These are phyloP conservation scores for Seiridium cupressi DNA, from an alignment of 2,329 filamentous ascomycete species.

Conservation along the genomic window DNA sequence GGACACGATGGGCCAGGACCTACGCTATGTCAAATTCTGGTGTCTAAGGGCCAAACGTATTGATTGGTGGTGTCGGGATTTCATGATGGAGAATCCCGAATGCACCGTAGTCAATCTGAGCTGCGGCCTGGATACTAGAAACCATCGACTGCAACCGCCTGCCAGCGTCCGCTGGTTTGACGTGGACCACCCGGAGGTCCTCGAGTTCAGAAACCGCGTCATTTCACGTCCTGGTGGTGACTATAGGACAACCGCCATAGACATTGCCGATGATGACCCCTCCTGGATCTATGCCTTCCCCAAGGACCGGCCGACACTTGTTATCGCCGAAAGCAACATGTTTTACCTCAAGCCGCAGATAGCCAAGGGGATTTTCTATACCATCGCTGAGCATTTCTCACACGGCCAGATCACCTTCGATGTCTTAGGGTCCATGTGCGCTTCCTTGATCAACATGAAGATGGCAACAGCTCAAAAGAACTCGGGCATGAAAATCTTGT, in stretches of 20 bases:
- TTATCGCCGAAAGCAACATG: constrained; percentile 25
- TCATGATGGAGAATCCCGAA: constrained; percentile 14
- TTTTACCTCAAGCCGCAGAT: constrained; percentile 20
- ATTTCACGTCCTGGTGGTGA: constrained; percentile 13
- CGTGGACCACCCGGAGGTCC: constrained; percentile 24
- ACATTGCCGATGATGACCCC: constrained; percentile 13
- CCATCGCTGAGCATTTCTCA: constrained; percentile 16
- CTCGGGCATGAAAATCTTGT: constrained; percentile 3
- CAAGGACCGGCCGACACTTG: constrained; percentile 20
- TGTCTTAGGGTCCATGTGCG: constrained; percentile 6
- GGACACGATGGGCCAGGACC: constrained; percentile 5
- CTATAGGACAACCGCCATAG: constrained; percentile 19
- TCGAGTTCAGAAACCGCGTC: constrained; percentile 20
- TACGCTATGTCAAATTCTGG: constrained; percentile 7
- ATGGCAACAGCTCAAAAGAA: not conserved
- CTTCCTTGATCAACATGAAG: constrained; percentile 5
- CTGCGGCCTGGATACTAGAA: constrained; percentile 21
- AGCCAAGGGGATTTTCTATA: constrained; percentile 12
- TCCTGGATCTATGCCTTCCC: constrained; percentile 21
- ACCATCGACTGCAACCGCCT: constrained; percentile 11
- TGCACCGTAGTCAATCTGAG: constrained; percentile 21
- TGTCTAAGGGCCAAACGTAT: constrained; percentile 8
- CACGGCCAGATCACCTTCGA: constrained; percentile 16
- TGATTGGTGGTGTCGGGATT: constrained; percentile 15
- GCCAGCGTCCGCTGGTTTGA: constrained; percentile 23